phyloP scores from a whole-genome alignment of 108 stramenopile genomes.

The Cyclotella distinguenda region DNA sequence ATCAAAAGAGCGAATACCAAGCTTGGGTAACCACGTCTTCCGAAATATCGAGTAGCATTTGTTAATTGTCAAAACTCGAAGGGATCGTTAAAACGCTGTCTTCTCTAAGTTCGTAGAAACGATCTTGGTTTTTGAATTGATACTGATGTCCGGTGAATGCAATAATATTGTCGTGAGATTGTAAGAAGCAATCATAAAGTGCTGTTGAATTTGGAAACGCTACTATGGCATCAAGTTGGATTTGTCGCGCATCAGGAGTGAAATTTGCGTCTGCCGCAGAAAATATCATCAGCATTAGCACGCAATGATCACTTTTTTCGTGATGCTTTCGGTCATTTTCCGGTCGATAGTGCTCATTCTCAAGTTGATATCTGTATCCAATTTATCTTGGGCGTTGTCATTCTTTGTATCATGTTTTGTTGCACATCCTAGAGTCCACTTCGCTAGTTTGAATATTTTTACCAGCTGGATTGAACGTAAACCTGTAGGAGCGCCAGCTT shows the following conservation, averaged over 20 bases:
- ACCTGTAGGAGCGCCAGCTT: conserved; percentile 47
- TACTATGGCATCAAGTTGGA: conserved; percentile 45
- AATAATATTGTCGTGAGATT: conserved; percentile 46
- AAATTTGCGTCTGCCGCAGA: conserved; percentile 25
- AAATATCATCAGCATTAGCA: conserved; percentile 42
- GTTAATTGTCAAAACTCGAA: conserved; percentile 19
- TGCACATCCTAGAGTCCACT: conserved; percentile 28
- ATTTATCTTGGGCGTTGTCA: conserved; percentile 16
- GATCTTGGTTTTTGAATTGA: conserved; percentile 30
- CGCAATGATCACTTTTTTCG: conserved; percentile 46
- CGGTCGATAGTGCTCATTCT: conserved; percentile 56
- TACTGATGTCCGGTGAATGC: conserved; percentile 36
- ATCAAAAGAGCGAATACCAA: conserved; percentile 34
- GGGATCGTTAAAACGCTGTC: conserved; percentile 32
- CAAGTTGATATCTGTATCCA: conserved; percentile 43
- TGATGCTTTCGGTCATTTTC: conserved; percentile 54
- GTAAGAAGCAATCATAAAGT: conserved; percentile 29
- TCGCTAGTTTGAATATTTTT: conserved; percentile 49
- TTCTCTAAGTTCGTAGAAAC: conserved; percentile 32
- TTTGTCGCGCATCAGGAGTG: conserved; percentile 48
- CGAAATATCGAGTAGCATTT: conserved; percentile 44
- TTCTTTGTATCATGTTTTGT: conserved; percentile 16
- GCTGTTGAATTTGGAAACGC: conserved; percentile 24
- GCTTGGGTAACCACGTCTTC: conserved; percentile 39
- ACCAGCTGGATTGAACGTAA: conserved; percentile 50